phyloP scores from a whole-genome alignment of 768 basidiomycete species.

The Psilocybe subaeruginosa region DNA sequence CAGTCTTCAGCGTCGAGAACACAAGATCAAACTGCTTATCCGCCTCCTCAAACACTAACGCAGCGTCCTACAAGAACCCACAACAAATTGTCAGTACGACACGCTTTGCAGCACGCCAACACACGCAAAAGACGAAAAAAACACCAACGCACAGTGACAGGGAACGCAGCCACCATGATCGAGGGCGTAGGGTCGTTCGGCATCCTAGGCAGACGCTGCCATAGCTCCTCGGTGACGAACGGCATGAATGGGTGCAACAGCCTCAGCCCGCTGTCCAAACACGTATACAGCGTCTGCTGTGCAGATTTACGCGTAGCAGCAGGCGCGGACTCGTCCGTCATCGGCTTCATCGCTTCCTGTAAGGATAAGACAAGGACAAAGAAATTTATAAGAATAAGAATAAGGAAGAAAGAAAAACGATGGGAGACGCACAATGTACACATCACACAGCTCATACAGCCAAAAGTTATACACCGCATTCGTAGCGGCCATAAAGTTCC shows the following conservation, averaged over 20 bases:
- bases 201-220: slow-evolving; percentile 92
- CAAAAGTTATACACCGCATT: slow-evolving; percentile 89
- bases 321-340: slow-evolving; percentile 82
- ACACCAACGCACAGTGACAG: slow-evolving; percentile 62
- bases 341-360: slow-evolving; percentile 98
- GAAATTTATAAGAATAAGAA: background rate
- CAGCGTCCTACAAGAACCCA: slow-evolving; percentile 48
- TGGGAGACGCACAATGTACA: slow-evolving; percentile 79
- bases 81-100: background rate
- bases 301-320: slow-evolving; percentile 72
- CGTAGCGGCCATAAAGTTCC: slow-evolving; percentile 95
- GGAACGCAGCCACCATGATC: slow-evolving; percentile 90
- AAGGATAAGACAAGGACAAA: background rate
- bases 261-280: slow-evolving; percentile 87
- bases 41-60: slow-evolving; percentile 68
- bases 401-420: background rate
- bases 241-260: slow-evolving; percentile 99
- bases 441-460: slow-evolving; percentile 99
- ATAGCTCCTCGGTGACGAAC: slow-evolving; percentile 97
- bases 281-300: slow-evolving; percentile 95
- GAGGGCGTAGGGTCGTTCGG: slow-evolving; percentile 81
- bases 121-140: background rate
- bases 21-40: slow-evolving; percentile 87
- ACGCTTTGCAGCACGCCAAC: background rate
- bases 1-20: slow-evolving; percentile 75